Percentiles rank a stretch among this genome's conserved stretches.
Conservation (phyloP, 441 rosid genomes). For the Erysimum cheiri region DNA sequence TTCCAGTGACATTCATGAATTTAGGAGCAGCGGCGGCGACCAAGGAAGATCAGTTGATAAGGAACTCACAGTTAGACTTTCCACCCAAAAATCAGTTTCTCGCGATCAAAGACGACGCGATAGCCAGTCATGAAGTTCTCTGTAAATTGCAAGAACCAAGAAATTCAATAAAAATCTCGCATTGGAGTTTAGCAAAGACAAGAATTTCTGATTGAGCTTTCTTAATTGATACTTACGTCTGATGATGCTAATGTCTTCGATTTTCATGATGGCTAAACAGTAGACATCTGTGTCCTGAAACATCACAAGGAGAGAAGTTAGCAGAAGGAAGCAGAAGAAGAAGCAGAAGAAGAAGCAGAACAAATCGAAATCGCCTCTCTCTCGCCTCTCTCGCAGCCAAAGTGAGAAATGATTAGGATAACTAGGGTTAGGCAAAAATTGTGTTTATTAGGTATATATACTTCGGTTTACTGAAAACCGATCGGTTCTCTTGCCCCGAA, state of each 20-base stretch:
- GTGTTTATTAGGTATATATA: too few species aligned
- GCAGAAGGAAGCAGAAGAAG: too few species aligned
- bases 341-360: too few species aligned
- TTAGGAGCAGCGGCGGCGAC: too few species aligned
- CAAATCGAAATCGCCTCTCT: too few species aligned
- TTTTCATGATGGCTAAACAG: constrained; percentile 80
- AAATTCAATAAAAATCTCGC: background rate
- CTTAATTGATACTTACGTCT: constrained; percentile 73
- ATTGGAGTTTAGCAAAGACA: constrained; percentile 17
- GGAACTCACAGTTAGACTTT: constrained; percentile 79
- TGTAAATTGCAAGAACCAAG: constrained; percentile 45
- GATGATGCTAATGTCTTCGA: constrained; percentile 77
- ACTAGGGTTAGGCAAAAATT: too few species aligned
- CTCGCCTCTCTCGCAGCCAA: too few species aligned
- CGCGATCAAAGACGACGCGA: constrained; percentile 76
- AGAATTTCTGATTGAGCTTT: constrained; percentile 8
- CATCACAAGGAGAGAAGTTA: constrained; percentile 34
- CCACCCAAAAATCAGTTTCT: constrained; percentile 83
- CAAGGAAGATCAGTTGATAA: background rate
- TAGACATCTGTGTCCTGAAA: constrained; percentile 58
- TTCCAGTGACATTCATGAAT: too few species aligned
- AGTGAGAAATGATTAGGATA: too few species aligned
- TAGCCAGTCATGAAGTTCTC: constrained; percentile 98
- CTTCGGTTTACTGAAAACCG: too few species aligned
- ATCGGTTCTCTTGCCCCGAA: too few species aligned